Evolutionary conservation across 2,329 filamentous ascomycete genomes (phyloP).

Genomic region (Xylariales sp.): DNA sequence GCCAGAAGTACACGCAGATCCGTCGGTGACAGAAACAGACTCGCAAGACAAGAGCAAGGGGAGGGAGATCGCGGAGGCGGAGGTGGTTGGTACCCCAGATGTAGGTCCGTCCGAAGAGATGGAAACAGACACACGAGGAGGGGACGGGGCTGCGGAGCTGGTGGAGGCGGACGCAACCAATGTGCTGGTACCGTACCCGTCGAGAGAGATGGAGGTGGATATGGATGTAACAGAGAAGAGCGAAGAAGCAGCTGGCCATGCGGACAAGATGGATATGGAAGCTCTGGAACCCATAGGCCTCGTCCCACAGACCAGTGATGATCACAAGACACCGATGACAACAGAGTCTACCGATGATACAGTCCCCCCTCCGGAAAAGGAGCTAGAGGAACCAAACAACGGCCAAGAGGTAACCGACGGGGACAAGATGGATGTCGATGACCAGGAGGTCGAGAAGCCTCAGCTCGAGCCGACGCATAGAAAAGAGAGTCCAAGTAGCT

Average conservation of each 20-base stretch:
- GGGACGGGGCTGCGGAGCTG: too few species aligned
- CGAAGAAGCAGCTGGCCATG: too few species aligned
- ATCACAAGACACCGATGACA: too few species aligned
- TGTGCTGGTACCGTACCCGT: too few species aligned
- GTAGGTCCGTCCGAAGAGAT: neutral
- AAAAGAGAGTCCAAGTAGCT: neutral
- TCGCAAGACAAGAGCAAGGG: conserved; percentile 20
- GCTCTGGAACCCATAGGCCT: neutral
- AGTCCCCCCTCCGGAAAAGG: neutral
- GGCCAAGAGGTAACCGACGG: conserved; percentile 13
- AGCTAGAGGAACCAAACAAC: too few species aligned
- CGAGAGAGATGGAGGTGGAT: conserved; percentile 3
- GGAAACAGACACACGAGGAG: neutral
- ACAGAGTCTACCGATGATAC: too few species aligned
- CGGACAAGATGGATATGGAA: neutral
- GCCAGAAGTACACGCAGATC: too few species aligned
- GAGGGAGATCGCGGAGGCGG: conserved; percentile 9
- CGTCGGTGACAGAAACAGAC: neutral
- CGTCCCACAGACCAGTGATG: neutral
- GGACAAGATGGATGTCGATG: conserved; percentile 13
- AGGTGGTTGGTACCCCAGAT: conserved; percentile 10
- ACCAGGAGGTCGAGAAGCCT: neutral
- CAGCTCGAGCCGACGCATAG: neutral
- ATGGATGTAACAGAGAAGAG: too few species aligned
- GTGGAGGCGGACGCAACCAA: too few species aligned